Evolutionary conservation across 306 rosid genomes (phyloP).

Genomic region (Cucumis sativus): DNA sequence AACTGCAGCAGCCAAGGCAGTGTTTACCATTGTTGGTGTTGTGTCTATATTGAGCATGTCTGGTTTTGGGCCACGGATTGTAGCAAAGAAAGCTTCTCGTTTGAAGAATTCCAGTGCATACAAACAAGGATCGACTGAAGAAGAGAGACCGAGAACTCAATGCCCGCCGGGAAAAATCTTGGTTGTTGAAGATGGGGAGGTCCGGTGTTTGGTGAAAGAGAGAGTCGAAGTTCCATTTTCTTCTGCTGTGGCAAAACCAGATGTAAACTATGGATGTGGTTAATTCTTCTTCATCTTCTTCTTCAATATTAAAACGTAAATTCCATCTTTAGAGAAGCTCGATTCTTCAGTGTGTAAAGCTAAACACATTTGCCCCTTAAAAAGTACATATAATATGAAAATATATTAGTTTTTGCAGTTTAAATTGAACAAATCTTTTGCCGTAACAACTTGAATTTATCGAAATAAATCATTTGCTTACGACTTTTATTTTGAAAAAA

Average conservation of each 20-base stretch:
- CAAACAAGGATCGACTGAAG: slow-evolving; percentile 22
- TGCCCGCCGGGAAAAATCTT: slow-evolving; percentile 77
- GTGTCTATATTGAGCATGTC: slow-evolving; percentile 56
- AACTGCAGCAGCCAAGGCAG: slow-evolving; percentile 51
- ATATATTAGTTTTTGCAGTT: background rate
- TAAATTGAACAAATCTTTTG: background rate
- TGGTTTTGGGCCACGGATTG: slow-evolving; percentile 49
- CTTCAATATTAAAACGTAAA: background rate
- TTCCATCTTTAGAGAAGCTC: background rate
- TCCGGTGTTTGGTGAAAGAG: slow-evolving; percentile 84
- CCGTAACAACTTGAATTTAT: too few species aligned
- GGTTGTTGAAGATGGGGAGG: slow-evolving; percentile 69
- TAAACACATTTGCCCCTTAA: background rate
- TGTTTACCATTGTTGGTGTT: slow-evolving; percentile 59
- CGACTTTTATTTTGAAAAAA: too few species aligned
- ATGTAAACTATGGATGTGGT: slow-evolving; percentile 93
- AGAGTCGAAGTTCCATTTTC: slow-evolving; percentile 97
- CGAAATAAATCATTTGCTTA: too few species aligned
- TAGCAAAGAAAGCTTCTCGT: slow-evolving; percentile 16
- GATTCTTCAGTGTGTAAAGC: background rate
- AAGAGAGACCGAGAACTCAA: slow-evolving; percentile 16
- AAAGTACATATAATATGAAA: background rate
- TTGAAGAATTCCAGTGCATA: slow-evolving; percentile 21
- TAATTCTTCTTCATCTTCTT: slow-evolving; percentile 5
- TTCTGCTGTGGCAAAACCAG: slow-evolving; percentile 63